phyloP scores from a whole-genome alignment of 208 protist species.

The Wallacemonas collosoma region DNA sequence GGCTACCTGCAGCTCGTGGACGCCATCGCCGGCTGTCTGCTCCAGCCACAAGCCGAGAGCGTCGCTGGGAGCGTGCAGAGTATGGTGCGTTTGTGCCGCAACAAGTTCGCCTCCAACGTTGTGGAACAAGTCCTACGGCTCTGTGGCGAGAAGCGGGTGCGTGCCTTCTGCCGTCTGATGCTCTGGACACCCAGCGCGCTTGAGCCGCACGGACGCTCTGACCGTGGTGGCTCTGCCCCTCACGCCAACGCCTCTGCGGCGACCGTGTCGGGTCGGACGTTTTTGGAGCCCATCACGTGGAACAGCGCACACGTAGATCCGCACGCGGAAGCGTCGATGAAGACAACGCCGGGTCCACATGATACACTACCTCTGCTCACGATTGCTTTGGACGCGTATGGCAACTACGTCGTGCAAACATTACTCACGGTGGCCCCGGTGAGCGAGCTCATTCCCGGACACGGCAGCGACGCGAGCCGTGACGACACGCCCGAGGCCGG shows the following conservation, averaged over 20 bases:
- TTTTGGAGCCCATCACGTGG: not conserved
- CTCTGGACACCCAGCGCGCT: slow-evolving; percentile 17
- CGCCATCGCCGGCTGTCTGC: slow-evolving; percentile 36
- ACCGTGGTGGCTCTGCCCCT: no score
- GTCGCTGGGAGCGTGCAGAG: slow-evolving; percentile 22
- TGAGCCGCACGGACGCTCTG: no score
- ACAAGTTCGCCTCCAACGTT: slow-evolving; percentile 98
- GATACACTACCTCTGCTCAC: slow-evolving; percentile 60
- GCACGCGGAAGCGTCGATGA: slow-evolving; percentile 26
- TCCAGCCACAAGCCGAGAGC: slow-evolving; percentile 23
- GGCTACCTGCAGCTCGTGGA: slow-evolving; percentile 46
- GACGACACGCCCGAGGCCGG: not conserved
- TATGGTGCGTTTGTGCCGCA: slow-evolving; percentile 73
- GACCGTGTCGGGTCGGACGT: not conserved
- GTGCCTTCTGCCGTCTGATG: slow-evolving; percentile 48
- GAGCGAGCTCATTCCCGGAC: slow-evolving; percentile 38
- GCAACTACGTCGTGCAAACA: slow-evolving; percentile 98
- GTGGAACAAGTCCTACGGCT: slow-evolving; percentile 94
- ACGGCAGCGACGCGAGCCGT: not conserved
- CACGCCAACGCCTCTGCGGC: no score
- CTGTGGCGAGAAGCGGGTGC: slow-evolving; percentile 45
- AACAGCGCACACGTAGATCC: not conserved
- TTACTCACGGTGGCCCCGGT: slow-evolving; percentile 83
- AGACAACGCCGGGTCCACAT: slow-evolving; percentile 16
- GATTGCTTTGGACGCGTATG: slow-evolving; percentile 93